A percentile compares a stretch with the other conserved stretches of the same genome.
These are phyloP conservation scores for Fraxinus angustifolia DNA, from an alignment of 305 asterid genomes.

Conservation along the genomic window DNA sequence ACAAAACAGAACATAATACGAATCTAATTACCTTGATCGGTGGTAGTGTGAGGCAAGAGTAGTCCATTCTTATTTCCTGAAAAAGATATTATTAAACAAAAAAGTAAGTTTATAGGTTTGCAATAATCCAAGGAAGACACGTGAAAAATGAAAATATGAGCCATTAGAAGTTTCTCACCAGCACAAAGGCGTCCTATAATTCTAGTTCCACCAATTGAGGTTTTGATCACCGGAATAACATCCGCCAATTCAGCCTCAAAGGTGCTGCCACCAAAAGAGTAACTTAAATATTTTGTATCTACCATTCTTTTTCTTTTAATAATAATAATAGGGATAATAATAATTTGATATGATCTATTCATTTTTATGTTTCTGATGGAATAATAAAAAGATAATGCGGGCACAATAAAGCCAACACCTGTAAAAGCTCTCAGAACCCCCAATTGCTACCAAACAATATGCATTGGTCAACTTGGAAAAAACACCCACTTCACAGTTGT, in stretches of 20 bases:
- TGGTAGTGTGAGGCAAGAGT: constrained; percentile 86
- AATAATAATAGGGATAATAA: not conserved
- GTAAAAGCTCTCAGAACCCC: constrained; percentile 92
- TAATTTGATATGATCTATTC: not conserved
- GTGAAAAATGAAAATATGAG: constrained; percentile 1
- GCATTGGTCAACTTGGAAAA: constrained; percentile 95
- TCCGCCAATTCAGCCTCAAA: constrained; percentile 76
- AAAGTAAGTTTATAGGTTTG: not conserved
- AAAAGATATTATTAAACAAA: not conserved
- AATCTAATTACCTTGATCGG: constrained; percentile 73
- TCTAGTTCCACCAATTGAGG: constrained; percentile 77
- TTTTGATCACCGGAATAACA: constrained; percentile 77
- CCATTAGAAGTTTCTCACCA: constrained; percentile 37
- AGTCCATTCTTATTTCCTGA: constrained; percentile 93
- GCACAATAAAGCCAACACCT: constrained; percentile 33
- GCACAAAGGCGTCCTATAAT: constrained; percentile 85
- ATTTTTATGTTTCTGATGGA: not conserved
- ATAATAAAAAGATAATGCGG: not conserved
- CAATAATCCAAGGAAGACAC: not conserved
- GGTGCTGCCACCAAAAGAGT: constrained; percentile 44
- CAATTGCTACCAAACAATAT: constrained; percentile 82
- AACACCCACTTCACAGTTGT: constrained; percentile 78
- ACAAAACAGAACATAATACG: not conserved
- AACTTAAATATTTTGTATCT: constrained; percentile 9
- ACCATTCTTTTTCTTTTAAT: not conserved